Evolutionary conservation across 441 rosid species (phyloP), one percentile per base, ranked within the genome.

Genomic region (Corymbia citriodora): DNA sequence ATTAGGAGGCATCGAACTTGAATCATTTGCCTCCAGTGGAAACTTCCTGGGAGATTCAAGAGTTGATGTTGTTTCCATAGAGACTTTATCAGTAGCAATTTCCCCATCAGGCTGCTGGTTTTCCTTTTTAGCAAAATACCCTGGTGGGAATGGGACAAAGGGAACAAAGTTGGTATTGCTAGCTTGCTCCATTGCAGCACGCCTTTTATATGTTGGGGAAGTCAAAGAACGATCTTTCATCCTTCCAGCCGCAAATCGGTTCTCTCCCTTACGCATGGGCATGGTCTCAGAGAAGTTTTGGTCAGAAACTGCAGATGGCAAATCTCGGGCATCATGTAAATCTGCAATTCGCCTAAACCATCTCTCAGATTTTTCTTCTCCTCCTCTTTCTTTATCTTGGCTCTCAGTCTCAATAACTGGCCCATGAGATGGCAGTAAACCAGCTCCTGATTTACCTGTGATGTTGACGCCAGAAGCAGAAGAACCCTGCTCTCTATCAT

Each of bases 91-190:
- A 33, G 89, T 87, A 4, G 89, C 89, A 92, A 90, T 93, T 61
- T 89, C 83, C 19, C 50, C 88, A 89, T 90, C 90, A 14, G 91
- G 89, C 87, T 92, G 95, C 90, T 92, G 94, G 5, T 90, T 89
- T 81, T 93, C 94, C 91, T 92, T 95, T 87, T 93, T 95, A 59
- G 98, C 95, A 87, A 97, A 96, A 93, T 97, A 96, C 87, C 92
- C 95, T 23, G 98, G 95, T 79, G 99, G 98, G 92, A 97, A 97
- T 25, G 99, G 99, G 45, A 96, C 99, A 92, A 96, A 97, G 48
- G 99, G 99, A 70, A 94, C 96, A 89, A 92, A 95, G 91, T 94
- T 95, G 88, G 94, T 90, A 87, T 94, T 94, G 88, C 91, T 93
- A 11, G 95, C 92, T 94, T 92, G 96, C 90, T 95, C 97, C 87